phyloP scores from a whole-genome alignment of 257 asterid species.

The Forsythia viridissima region DNA sequence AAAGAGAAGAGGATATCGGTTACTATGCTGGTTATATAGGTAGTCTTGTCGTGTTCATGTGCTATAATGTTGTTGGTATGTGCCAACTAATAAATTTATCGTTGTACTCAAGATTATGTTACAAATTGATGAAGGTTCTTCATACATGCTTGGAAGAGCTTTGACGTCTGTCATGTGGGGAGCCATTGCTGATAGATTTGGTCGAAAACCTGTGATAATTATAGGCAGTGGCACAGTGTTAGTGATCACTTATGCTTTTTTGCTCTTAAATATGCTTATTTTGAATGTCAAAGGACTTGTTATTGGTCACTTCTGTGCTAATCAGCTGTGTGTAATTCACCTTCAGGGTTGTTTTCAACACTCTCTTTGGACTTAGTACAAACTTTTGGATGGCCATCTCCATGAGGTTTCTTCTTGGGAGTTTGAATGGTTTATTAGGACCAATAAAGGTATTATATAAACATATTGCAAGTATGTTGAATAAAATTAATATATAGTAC shows the following conservation, averaged over 20 bases:
- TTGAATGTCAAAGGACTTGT: not conserved
- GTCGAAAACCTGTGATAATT: slow-evolving; percentile 71
- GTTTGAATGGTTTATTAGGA: slow-evolving; percentile 76
- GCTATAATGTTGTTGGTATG: not conserved
- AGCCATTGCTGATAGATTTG: slow-evolving; percentile 60
- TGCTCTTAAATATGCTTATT: not conserved
- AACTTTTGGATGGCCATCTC: slow-evolving; percentile 78
- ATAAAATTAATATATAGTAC: not conserved
- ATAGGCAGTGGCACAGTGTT: slow-evolving; percentile 63
- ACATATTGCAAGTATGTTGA: not conserved
- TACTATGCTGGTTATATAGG: slow-evolving; percentile 79
- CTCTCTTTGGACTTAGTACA: slow-evolving; percentile 76
- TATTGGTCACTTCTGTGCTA: not conserved
- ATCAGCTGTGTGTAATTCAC: slow-evolving; percentile 13
- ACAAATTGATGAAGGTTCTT: slow-evolving; percentile 46
- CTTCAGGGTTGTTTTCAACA: slow-evolving; percentile 73
- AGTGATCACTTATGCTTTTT: slow-evolving; percentile 26
- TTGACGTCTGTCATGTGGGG: slow-evolving; percentile 76
- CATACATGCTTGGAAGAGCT: slow-evolving; percentile 79
- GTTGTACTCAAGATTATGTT: not conserved
- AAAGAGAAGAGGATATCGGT: slow-evolving; percentile 75
- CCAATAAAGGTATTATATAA: slow-evolving; percentile 59
- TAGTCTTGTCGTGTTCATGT: slow-evolving; percentile 14
- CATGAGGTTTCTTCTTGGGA: slow-evolving; percentile 77
- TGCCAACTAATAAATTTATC: not conserved